Evolutionary conservation across 495 filamentous ascomycete genomes (phyloP).

Genomic region (Penicillium macrosclerotiorum): DNA sequence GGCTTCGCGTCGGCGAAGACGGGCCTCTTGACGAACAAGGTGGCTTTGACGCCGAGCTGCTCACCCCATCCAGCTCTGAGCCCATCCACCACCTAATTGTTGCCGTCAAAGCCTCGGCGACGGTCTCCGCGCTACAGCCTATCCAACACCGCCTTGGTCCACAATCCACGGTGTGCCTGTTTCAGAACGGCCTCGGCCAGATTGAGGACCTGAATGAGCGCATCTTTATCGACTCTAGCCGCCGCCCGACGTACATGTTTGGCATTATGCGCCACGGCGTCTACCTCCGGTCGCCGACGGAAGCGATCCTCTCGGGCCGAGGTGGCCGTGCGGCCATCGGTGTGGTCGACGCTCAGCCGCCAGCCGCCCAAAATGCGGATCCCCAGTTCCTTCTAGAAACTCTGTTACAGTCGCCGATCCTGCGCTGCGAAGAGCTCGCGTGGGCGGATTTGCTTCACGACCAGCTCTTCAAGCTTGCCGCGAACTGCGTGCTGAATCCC

Average conservation of each 20-base stretch:
- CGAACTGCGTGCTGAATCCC: conserved; percentile 73
- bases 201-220: conserved; percentile 19
- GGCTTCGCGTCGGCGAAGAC: conserved; percentile 18
- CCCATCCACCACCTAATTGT: conserved; percentile 23
- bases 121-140: conserved; percentile 17
- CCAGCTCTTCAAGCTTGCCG: conserved; percentile 69
- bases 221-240: conserved; percentile 13
- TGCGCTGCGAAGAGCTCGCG: conserved; percentile 27
- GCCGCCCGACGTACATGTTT: conserved; percentile 19
- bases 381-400: conserved; percentile 28
- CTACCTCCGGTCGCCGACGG: conserved; percentile 16
- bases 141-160: conserved; percentile 22
- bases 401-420: conserved; percentile 25
- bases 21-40: conserved; percentile 5
- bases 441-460: conserved; percentile 33
- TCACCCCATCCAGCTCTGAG: not conserved
- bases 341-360: conserved; percentile 2
- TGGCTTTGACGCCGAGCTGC: conserved; percentile 17
- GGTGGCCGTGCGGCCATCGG: conserved; percentile 16
- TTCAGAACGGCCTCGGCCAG: conserved; percentile 27
- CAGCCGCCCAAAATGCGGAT: not conserved
- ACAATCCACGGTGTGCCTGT: conserved; percentile 21
- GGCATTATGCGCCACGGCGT: conserved; percentile 25
- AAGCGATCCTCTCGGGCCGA: conserved; percentile 20
- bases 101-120: conserved; percentile 24